Conservation (phyloP, 2,329 filamentous ascomycete genomes). For the Fusarium irregulare region DNA sequence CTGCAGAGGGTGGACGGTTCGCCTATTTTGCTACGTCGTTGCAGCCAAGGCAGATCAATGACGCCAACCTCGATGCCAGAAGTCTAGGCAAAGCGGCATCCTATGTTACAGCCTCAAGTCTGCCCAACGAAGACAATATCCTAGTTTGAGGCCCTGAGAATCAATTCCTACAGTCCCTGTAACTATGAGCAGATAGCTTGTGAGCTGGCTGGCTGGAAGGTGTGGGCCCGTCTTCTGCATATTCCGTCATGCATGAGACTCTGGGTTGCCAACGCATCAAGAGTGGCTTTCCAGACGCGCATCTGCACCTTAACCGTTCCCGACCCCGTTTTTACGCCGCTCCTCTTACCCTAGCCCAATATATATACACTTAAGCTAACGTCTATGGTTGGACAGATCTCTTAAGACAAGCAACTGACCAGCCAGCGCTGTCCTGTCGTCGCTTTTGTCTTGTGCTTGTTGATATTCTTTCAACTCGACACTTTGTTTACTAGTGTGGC, state of each 20-base stretch:
- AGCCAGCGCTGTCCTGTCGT: slow-evolving; percentile 39
- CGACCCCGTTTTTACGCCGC: slow-evolving; percentile 38
- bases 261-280: slow-evolving; percentile 53
- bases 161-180: slow-evolving; percentile 25
- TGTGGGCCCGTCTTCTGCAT: slow-evolving; percentile 57
- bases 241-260: slow-evolving; percentile 67
- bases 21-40: slow-evolving; percentile 23
- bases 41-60: slow-evolving; percentile 1
- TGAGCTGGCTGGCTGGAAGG: slow-evolving; percentile 39
- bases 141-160: slow-evolving; percentile 32
- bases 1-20: slow-evolving; percentile 16
- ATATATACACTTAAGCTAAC: slow-evolving; percentile 52
- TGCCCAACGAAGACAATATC: slow-evolving; percentile 20
- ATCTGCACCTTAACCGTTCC: slow-evolving; percentile 44
- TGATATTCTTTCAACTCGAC: slow-evolving; percentile 16
- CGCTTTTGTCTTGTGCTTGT: slow-evolving; percentile 33
- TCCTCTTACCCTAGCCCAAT: slow-evolving; percentile 42
- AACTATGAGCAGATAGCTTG: slow-evolving; percentile 23
- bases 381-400: slow-evolving; percentile 53
- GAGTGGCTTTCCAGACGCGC: slow-evolving; percentile 48
- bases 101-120: slow-evolving; percentile 5
- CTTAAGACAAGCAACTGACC: slow-evolving; percentile 42
- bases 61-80: slow-evolving; percentile 6
- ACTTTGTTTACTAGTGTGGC: slow-evolving; percentile 57
- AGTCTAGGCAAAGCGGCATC: not conserved